Base-by-base conservation (phyloP, 352 stramenopile species). In the Blastocystis hominis region DNA sequence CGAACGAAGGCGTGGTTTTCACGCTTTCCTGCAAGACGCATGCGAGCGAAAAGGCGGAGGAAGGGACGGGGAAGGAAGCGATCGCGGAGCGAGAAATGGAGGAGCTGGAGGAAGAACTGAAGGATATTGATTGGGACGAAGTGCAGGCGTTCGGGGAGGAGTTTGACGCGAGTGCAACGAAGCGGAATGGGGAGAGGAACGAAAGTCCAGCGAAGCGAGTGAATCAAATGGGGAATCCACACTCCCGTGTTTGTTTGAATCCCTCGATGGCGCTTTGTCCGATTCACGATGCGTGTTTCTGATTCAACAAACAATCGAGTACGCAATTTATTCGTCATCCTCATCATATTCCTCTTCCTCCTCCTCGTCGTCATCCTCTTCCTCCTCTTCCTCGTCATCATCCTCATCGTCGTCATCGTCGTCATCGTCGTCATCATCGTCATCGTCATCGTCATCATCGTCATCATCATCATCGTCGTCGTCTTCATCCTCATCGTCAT, bases 371-470 rank as follows among this genome's bases (percentile, higher is more conserved):
- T 88, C 20, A 46, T 62, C 20, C 72, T 89, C 20, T 59, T 81
- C 1, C 36, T 89, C 64, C 81, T 89, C n/a, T 59, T 88, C 42
- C 66, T 86, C 62, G 76, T 72, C 36, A 53, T 70, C 50, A 59
- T 89, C 50, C 42, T 91, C 88, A 54, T 92, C 90, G 64, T 89
- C 89, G 13, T 89, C 88, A 7, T 88, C 72, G 7, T 90, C 90
- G 3, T 91, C 59, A 24, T 84, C 72, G 50, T 84, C 72, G 0
- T 68, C 87, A 40, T 93, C 90, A 46, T 93, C 91, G 64, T 94
- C 91, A n/a, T 94, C 91, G 3, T 91, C 90, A 30, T 94, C 92
- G 47, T 89, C 90, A 3, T 90, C 92, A 0, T 90, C 89, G 10
- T 68, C 86, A 66, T 90, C 90, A 63, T 61, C n/a, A n/a, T n/a